These are phyloP conservation scores for Magnusiomyces fungicola DNA, from an alignment of 1,139 yeast species.

Conservation along the genomic window DNA sequence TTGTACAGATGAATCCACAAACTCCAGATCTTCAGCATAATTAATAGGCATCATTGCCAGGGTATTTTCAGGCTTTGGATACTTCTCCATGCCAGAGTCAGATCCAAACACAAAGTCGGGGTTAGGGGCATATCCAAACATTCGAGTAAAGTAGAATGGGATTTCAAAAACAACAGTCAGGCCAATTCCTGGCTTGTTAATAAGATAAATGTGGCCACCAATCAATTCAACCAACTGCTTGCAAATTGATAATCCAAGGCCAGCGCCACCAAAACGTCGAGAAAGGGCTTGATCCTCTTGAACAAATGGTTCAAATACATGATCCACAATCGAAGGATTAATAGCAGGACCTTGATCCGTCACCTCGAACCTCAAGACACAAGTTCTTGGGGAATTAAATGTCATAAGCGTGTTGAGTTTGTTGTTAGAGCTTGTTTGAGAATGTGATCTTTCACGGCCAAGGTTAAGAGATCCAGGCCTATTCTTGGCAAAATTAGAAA, in stretches of 20 bases:
- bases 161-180: slow-evolving; percentile 73
- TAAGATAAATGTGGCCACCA: slow-evolving; percentile 54
- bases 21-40: no score
- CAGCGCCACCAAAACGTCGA: slow-evolving; percentile 91
- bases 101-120: slow-evolving; percentile 4
- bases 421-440: background rate
- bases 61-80: background rate
- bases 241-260: slow-evolving; percentile 88
- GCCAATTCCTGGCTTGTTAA: slow-evolving; percentile 67
- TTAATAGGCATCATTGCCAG: background rate
- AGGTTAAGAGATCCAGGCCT: background rate
- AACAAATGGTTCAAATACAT: slow-evolving; percentile 90
- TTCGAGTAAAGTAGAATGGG: slow-evolving; percentile 64
- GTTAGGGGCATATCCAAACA: background rate
- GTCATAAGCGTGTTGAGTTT: background rate
- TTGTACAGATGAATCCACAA: no score
- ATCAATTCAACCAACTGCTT: slow-evolving; percentile 84
- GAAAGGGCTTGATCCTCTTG: slow-evolving; percentile 95
- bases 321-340: slow-evolving; percentile 66
- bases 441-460: background rate
- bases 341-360: slow-evolving; percentile 93
- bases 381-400: background rate
- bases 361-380: slow-evolving; percentile 57
- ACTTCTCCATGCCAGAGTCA: slow-evolving; percentile 3
- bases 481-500: background rate